phyloP scores from a whole-genome alignment of 352 stramenopile genomes.

The Phytophthora colocasiae region DNA sequence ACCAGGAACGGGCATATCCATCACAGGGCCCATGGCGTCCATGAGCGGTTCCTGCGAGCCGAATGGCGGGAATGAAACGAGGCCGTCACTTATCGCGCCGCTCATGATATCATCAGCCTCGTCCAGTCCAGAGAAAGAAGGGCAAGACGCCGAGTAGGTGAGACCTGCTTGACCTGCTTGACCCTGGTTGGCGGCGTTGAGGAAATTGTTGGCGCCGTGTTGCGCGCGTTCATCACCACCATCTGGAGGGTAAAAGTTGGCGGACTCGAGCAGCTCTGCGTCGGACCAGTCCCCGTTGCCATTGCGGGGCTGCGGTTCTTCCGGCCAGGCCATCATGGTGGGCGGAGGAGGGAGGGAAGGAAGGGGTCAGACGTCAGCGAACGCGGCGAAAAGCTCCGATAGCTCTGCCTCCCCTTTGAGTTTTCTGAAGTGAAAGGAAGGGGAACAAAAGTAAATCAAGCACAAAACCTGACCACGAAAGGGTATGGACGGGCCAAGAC shows the following conservation, averaged over 20 bases:
- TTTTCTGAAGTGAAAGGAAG: conserved; percentile 41
- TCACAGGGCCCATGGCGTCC: conserved; percentile 9
- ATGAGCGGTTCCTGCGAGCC: conserved; percentile 38
- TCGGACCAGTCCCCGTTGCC: conserved; percentile 30
- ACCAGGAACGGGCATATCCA: conserved; percentile 19
- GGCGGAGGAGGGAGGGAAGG: background rate
- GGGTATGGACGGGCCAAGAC: conserved; percentile 6
- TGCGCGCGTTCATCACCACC: conserved; percentile 36
- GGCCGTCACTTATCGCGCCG: conserved; percentile 36
- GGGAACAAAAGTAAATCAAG: conserved; percentile 18
- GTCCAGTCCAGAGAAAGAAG: conserved; percentile 76
- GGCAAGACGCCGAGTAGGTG: conserved; percentile 78
- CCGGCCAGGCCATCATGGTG: conserved; percentile 47
- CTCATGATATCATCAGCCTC: conserved; percentile 59
- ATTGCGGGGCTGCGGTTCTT: conserved; percentile 32
- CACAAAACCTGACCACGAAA: conserved; percentile 6
- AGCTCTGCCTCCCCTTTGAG: conserved; percentile 10
- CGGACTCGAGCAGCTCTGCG: conserved; percentile 32
- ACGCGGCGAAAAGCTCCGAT: background rate
- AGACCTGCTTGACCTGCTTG: conserved; percentile 23
- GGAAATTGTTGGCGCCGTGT: conserved; percentile 37
- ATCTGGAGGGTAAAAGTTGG: conserved; percentile 27
- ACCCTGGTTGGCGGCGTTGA: conserved; percentile 18
- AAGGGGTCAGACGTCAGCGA: background rate
- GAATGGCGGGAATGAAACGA: conserved; percentile 28